A percentile compares a stretch with the other conserved stretches of the same genome.
phyloP scores from a whole-genome alignment of 306 rosid species.

The Canavalia ensiformis region DNA sequence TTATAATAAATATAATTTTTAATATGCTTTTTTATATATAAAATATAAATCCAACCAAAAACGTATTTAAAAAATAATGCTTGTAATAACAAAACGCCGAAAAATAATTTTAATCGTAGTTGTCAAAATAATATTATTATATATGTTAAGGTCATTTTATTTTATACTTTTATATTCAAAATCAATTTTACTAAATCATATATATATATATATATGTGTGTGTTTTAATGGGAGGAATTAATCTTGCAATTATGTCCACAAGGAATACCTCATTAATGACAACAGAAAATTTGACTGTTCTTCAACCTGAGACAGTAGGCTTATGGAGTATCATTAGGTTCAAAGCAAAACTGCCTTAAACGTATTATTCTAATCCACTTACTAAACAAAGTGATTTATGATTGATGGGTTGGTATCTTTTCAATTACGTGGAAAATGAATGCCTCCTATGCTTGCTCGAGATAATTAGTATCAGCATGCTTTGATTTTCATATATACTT shows the following conservation, averaged over 20 bases:
- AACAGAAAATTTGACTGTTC: neutral
- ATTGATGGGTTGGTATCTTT: neutral
- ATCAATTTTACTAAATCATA: neutral
- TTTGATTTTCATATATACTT: neutral
- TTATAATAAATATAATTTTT: too few species aligned
- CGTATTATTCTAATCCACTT: neutral
- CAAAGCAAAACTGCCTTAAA: neutral
- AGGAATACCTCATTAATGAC: neutral
- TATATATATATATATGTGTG: too few species aligned
- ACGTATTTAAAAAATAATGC: too few species aligned
- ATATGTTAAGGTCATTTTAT: neutral
- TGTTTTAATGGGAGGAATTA: neutral
- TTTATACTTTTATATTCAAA: neutral
- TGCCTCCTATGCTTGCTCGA: neutral
- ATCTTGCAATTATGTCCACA: neutral
- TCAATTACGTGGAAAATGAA: constrained; percentile 15
- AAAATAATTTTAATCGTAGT: neutral
- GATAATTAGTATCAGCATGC: neutral
- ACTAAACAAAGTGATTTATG: neutral
- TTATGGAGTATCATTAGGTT: neutral
- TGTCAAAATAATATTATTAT: neutral
- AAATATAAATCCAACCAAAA: too few species aligned
- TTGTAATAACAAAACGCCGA: too few species aligned
- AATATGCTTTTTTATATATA: too few species aligned
- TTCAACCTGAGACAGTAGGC: neutral